Base-by-base conservation (phyloP, 2,329 filamentous ascomycete species). In the Ophiostoma populinum region DNA sequence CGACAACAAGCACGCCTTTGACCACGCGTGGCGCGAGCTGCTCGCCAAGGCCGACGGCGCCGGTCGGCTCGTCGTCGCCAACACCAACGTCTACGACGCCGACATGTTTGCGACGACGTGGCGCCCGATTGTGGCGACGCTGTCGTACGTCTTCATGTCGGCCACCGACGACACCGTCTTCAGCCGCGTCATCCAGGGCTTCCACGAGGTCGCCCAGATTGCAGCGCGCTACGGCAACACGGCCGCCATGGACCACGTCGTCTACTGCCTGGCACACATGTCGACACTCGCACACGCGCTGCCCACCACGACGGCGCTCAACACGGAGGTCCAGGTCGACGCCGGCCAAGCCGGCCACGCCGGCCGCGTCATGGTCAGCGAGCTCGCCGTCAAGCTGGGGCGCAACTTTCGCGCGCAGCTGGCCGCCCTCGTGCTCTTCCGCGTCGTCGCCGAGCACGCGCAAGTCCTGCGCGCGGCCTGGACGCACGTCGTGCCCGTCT, bases 141-240 rank as follows among this genome's bases (percentile, higher is more conserved):
- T 98, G 36, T 92, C 90, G 10, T 98, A 95, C 51, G 90, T 98
- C 4, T 98, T 98, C 60, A 92, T 95, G 78, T 95, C 87, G 24
- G 92, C 92, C 12, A 92, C 85, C 0, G 92, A 98, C 49, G 90
- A 98, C 52, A 68, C 87, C 1, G 90, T 98, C 3, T 98, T 93
- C 51, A 82, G 82, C 24, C 74, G 90, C 40, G 80, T 98, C 13
- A 83, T 95, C 19, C 81, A 81, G 32, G 90, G 90, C 2, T 98
- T 98, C 49, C 83, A 93, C 47, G 87, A 98, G 54, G 95, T 87
- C 52, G 86, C 90, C 13, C 78, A 82, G 40, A 92, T 98, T 45
- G 87, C 90, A 6, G 75, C 82, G 7, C 80, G 75, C 49, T 87
- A 94, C 54, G 70, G 70, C 10, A 66, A 92, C 46, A 80, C 70